phyloP scores from a whole-genome alignment of 768 basidiomycete species.

The Daedaleopsis nitida region DNA sequence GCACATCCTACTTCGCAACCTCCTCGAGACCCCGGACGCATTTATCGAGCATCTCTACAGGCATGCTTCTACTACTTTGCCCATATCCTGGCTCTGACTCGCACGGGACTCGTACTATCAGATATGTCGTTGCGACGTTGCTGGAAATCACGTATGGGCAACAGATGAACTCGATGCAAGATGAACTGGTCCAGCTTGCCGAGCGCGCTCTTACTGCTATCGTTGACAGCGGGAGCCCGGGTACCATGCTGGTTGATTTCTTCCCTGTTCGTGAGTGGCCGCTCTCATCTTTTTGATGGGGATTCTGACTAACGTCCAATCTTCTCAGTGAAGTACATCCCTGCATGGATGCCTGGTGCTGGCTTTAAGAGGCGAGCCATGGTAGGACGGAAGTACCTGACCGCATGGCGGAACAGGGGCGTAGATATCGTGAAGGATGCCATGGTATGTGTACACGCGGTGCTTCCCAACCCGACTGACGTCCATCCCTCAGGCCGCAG shows the following conservation, averaged over 20 bases:
- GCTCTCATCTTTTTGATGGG: neutral
- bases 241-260: slow-evolving; percentile 17
- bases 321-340: slow-evolving; percentile 26
- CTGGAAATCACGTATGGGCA: slow-evolving; percentile 35
- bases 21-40: slow-evolving; percentile 13
- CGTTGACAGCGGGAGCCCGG: slow-evolving; percentile 16
- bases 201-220: slow-evolving; percentile 18
- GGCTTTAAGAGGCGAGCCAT: slow-evolving; percentile 7
- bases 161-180: slow-evolving; percentile 24
- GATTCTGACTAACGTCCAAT: neutral
- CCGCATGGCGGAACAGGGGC: too few relatives aligned
- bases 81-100: neutral
- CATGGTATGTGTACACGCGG: too few relatives aligned
- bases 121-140: slow-evolving; percentile 29
- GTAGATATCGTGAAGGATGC: too few relatives aligned
- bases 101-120: slow-evolving; percentile 5
- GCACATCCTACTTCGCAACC: slow-evolving; percentile 13
- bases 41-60: slow-evolving; percentile 10
- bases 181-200: slow-evolving; percentile 26
- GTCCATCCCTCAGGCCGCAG: neutral
- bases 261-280: slow-evolving; percentile 18
- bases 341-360: slow-evolving; percentile 37
- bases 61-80: neutral
- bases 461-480: too few relatives aligned
- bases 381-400: too few relatives aligned